Evolutionary conservation across 768 basidiomycete species (phyloP), one percentile per base, ranked within the genome.

Genomic region (Antrodiella citrinella): DNA sequence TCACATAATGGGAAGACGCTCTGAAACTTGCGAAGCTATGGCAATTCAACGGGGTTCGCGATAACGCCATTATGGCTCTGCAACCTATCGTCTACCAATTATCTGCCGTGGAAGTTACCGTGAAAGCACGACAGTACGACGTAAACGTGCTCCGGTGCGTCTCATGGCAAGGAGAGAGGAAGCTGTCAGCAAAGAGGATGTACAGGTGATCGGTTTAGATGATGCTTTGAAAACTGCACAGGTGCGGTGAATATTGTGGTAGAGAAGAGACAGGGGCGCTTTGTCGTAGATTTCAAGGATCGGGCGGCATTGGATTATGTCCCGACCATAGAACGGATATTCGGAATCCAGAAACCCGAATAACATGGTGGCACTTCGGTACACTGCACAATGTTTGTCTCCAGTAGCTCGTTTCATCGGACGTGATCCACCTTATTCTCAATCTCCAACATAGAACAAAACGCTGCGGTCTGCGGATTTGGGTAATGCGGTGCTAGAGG

Each of bases 401-500:
- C n/a, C n/a, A n/a, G n/a, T n/a, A n/a, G n/a, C n/a, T 11, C 4
- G 25, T 30, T 2, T 18, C 47, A 19, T 35, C 47, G 51, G 44
- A 24, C 2, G 20, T 50, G 44, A 44, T 61, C 58, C 44, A 86
- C 72, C 59, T 79, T 85, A 67, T 95, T 91, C 52, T 80, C 74
- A 35, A 98, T 77, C 15, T 76, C 77, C 35, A 99, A 63, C 79
- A 97, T 78, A 18, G 67, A 63, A 61, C 89, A 90, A 58, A 97
- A 87, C 2, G 91, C 84, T 47, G 79, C 80, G 0, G 93, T 98
- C 62, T 98, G 93, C 22, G 91, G 86, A 59, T 94, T 95, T 21
- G 82, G 78, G 64, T 90, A 94, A 71, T 76, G 78, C 1, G 78
- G 76, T 21, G 84, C 90, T 93, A 61, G 9, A 51, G 3, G 59